phyloP scores from a whole-genome alignment of 2,329 filamentous ascomycete genomes.

The Alternaria sp. region DNA sequence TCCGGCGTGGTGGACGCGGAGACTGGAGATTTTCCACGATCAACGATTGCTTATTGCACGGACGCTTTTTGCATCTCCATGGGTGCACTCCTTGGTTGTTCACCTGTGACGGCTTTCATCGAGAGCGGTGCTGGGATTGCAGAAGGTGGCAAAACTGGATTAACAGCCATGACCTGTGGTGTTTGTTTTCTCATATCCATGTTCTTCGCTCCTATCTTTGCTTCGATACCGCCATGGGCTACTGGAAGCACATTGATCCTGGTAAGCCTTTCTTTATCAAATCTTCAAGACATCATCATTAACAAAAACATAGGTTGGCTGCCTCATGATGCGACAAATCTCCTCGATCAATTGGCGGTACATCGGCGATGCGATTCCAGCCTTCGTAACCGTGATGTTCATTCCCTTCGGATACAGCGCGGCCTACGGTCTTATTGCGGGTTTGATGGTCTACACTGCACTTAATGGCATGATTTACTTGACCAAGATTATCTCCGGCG shows the following conservation, averaged over 20 bases:
- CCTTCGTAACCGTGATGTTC: constrained; percentile 81
- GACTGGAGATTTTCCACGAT: constrained; percentile 87
- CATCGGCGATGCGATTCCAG: constrained; percentile 81
- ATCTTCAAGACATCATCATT: constrained; percentile 12
- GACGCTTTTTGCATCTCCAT: constrained; percentile 84
- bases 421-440: constrained; percentile 83
- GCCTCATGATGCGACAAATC: constrained; percentile 77
- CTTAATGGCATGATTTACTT: constrained; percentile 77
- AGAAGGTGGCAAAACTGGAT: constrained; percentile 82
- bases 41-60: constrained; percentile 82
- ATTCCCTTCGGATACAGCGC: constrained; percentile 93
- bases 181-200: constrained; percentile 86
- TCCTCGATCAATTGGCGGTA: constrained; percentile 90
- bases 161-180: constrained; percentile 80
- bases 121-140: constrained; percentile 89
- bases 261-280: constrained; percentile 55
- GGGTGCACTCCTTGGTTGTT: constrained; percentile 77
- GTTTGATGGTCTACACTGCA: constrained; percentile 76
- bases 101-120: constrained; percentile 86
- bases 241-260: constrained; percentile 85
- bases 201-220: constrained; percentile 91
- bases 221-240: constrained; percentile 87
- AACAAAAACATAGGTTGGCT: constrained; percentile 59
- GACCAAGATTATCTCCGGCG: constrained; percentile 70
- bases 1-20: constrained; percentile 80